Base-by-base conservation (phyloP, 305 asterid genomes). In the Andrographis paniculata region DNA sequence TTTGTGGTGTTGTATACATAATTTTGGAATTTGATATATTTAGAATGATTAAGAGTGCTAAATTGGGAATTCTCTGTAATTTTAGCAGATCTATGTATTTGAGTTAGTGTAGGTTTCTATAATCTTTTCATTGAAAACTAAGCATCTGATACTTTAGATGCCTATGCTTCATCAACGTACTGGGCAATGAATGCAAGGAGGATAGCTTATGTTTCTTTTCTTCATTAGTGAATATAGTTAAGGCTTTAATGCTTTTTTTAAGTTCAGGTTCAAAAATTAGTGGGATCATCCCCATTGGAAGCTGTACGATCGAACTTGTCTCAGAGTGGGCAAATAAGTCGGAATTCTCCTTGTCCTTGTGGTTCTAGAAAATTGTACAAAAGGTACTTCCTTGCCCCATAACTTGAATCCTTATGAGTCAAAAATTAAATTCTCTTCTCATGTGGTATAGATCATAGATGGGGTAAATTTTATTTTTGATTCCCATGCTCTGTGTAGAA, bases 271-370 rank as follows among this genome's bases (percentile, higher is more conserved):
- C 93, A 82, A 68, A 85, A 88, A 65, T 41, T 88, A 78, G 67
- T 88, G 93, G 97, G 95, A 50, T 62, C 89, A 40, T 62, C 87
- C 27, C 95, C 95, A 10, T 41, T 88, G 79, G 97, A 88, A 63
- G 70, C 79, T 58, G 95, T 93, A 6, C 75, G 72, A 54, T 71
- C 85, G 20, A 88, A 71, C 74, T 53, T 88, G 78, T 83, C 93
- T 14, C 77, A 79, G 73, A 77, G 84, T 70, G 95, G 94, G 40
- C 79, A 74, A 60, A 78, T 70, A 64, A 77, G 95, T 61, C 68
- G 97, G 72, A 85, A 88, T 61, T 27, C 87, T 0, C 79, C 80
- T 30, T 85, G 95, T 49, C 95, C 91, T 33, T 89, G 94, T 71
- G 97, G 97, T 44, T 89, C 97, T 27, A 79, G 63, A 64, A 89